phyloP scores from a whole-genome alignment of 2,329 filamentous ascomycete genomes.

The Zalaria sp. region DNA sequence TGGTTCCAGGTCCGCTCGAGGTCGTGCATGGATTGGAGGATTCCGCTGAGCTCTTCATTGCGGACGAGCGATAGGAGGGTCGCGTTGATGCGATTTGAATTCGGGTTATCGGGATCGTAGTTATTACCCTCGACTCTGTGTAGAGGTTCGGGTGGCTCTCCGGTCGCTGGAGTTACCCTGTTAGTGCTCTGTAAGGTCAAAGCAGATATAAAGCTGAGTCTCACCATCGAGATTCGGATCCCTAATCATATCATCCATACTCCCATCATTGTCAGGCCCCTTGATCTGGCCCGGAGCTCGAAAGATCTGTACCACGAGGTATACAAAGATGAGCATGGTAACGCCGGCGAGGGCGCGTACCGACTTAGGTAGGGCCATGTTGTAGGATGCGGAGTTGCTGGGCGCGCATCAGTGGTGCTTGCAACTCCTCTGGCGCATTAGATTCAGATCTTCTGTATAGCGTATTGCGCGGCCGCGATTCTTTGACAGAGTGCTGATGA shows the following conservation, averaged over 20 bases:
- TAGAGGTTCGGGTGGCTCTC: slow-evolving; percentile 67
- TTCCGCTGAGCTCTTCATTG: slow-evolving; percentile 73
- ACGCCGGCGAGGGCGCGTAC: slow-evolving; percentile 64
- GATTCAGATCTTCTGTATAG: not conserved
- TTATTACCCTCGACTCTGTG: slow-evolving; percentile 54
- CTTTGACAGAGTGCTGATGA: slow-evolving; percentile 1
- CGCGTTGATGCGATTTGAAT: slow-evolving; percentile 79
- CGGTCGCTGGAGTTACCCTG: slow-evolving; percentile 45
- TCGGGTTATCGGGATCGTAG: slow-evolving; percentile 61
- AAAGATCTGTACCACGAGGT: slow-evolving; percentile 65
- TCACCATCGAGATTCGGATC: slow-evolving; percentile 80
- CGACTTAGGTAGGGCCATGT: slow-evolving; percentile 74
- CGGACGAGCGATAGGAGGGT: slow-evolving; percentile 84
- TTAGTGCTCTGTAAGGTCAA: not conserved
- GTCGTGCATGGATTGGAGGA: slow-evolving; percentile 80
- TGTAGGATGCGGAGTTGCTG: slow-evolving; percentile 11
- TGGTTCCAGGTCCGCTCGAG: slow-evolving; percentile 90
- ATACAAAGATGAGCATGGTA: slow-evolving; percentile 60
- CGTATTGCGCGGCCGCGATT: slow-evolving; percentile 2
- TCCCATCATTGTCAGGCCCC: slow-evolving; percentile 17
- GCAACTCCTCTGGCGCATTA: not conserved
- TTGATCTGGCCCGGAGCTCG: slow-evolving; percentile 36
- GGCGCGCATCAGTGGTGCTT: not conserved
- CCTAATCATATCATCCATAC: slow-evolving; percentile 48
- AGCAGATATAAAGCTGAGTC: not conserved